Conservation (phyloP, 805 yeast species). For the Blastobotrys chiropterorum region DNA sequence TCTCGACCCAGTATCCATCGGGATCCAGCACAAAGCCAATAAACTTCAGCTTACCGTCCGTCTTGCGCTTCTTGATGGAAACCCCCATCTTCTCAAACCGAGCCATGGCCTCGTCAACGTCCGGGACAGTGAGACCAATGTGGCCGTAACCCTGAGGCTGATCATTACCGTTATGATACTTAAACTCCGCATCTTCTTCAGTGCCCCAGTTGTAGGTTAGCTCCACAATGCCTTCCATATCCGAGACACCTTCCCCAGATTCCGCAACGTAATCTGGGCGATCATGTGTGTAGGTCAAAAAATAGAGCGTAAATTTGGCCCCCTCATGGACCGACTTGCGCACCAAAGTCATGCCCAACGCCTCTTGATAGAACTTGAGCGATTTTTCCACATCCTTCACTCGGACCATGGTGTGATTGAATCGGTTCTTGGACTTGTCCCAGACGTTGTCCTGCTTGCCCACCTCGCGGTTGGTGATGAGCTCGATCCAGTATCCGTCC, state of each 20-base stretch:
- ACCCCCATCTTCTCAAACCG: conserved; percentile 42
- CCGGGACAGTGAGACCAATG: conserved; percentile 63
- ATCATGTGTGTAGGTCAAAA: conserved; percentile 61
- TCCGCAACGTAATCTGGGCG: conserved; percentile 39
- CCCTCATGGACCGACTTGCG: conserved; percentile 49
- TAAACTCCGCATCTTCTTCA: conserved; percentile 66
- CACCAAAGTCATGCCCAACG: conserved; percentile 73
- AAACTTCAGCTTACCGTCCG: conserved; percentile 47
- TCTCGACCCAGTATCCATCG: conserved; percentile 81
- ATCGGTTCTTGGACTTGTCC: conserved; percentile 28
- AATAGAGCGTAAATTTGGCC: conserved; percentile 82
- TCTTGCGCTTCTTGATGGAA: conserved; percentile 40
- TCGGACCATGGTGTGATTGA: conserved; percentile 91
- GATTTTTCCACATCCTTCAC: conserved; percentile 78
- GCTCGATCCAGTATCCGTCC: conserved; percentile 94
- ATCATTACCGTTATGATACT: conserved; percentile 79
- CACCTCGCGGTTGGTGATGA: conserved; percentile 52
- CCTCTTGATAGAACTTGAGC: conserved; percentile 68
- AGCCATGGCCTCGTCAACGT: conserved; percentile 49
- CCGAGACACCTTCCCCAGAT: conserved; percentile 29
- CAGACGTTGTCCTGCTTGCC: conserved; percentile 28
- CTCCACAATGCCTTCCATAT: conserved; percentile 70
- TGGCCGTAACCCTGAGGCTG: conserved; percentile 83
- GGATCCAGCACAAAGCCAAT: conserved; percentile 82
- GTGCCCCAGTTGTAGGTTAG: conserved; percentile 96